Evolutionary conservation across 768 basidiomycete species (phyloP), one percentile per base, ranked within the genome.

Genomic region (Termitomyces heimii): DNA sequence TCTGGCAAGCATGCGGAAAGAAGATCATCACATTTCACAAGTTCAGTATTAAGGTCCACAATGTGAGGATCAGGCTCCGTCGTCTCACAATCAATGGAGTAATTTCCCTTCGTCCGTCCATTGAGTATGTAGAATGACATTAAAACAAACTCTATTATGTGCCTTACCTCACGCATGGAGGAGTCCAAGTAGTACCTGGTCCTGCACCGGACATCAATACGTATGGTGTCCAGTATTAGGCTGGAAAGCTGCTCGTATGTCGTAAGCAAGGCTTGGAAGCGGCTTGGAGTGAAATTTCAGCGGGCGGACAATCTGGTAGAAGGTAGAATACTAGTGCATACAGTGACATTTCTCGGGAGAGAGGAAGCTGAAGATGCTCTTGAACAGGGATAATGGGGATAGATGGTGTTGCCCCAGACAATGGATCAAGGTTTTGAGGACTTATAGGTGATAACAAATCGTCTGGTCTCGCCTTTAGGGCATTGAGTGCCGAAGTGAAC

Each of bases 61-160:
- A 97, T 80, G 66, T 93, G 86, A 9, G 92, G 84, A 68, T 98
- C 96, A 0, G 94, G 96, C 65, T 96, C 94, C n/a, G 82, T 79
- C 5, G 88, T 86, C 69, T 95, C 94, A 60, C 84, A 82, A 28
- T 90, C 87, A 26, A 92, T 77, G 48, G 79, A 77, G 67, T 96
- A 96, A 59, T 91, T 88, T 35, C 94, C 93, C 94, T 97, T 62
- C 45, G 20, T 34, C 37, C 18, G 32, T 44, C 61, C 59, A 43
- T 34, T 55, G 45, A 62, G 44, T 31, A 51, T 16, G 46, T 40
- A 66, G 56, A 58, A 54, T 51, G 32, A 39, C 24, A 13, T 35
- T 56, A 26, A 39, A n/a, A 12, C 47, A 40, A 39, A 18, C 14
- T 39, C 56, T 28, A 43, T 9, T 47, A 45, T 20, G 54, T 34